A percentile compares a stretch with the other conserved stretches of the same genome.
These are phyloP conservation scores for Henningerozyma blattae DNA, from an alignment of 805 yeast genomes.

Conservation along the genomic window DNA sequence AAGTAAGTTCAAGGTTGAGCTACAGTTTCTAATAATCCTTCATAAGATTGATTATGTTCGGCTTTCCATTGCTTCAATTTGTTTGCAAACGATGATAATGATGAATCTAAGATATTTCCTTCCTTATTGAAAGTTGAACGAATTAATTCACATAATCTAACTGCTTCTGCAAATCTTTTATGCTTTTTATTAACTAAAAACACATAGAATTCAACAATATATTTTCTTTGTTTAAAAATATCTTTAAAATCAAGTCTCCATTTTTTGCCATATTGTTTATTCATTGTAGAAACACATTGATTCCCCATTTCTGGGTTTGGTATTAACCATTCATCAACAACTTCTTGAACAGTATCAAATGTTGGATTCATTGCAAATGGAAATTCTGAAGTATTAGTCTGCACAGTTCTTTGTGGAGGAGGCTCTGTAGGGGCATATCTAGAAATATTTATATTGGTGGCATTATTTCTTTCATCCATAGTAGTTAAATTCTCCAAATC, in stretches of 20 bases:
- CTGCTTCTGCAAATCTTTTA: constrained; percentile 17
- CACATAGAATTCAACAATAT: constrained; percentile 22
- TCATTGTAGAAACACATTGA: constrained; percentile 24
- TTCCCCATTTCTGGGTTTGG: constrained; percentile 19
- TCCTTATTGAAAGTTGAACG: constrained; percentile 3
- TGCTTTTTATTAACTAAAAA: constrained; percentile 15
- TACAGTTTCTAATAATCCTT: too few relatives aligned
- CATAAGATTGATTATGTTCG: too few relatives aligned
- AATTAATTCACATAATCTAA: constrained; percentile 13
- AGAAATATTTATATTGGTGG: too few relatives aligned
- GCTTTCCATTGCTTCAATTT: constrained; percentile 14
- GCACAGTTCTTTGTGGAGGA: neutral
- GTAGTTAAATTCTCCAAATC: too few relatives aligned
- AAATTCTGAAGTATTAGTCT: neutral
- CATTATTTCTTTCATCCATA: too few relatives aligned
- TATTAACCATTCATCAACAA: constrained; percentile 24
- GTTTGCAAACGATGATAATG: constrained; percentile 9
- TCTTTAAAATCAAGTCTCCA: constrained; percentile 17
- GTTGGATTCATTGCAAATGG: constrained; percentile 11
- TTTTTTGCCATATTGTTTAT: constrained; percentile 15
- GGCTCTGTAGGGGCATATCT: neutral
- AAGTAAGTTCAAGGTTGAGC: too few relatives aligned
- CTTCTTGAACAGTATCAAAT: constrained; percentile 14
- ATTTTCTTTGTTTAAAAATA: constrained; percentile 18
- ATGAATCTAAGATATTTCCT: constrained; percentile 1